Evolutionary conservation across 2,329 filamentous ascomycete genomes (phyloP).

Genomic region (Aspergillus ibericus): DNA sequence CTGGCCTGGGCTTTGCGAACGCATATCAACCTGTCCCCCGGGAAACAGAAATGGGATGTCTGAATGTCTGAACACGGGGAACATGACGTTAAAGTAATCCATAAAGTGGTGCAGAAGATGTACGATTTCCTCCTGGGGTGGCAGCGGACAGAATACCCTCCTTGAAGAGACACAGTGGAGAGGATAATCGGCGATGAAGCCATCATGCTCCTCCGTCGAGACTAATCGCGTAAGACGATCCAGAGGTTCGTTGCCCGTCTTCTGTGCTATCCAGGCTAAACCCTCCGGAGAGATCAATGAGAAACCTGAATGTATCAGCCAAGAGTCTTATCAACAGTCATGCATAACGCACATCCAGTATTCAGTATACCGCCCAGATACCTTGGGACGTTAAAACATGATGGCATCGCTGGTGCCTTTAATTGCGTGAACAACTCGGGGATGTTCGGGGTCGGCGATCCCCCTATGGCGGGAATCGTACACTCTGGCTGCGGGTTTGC

Average conservation of each 20-base stretch:
- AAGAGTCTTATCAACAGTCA: neutral
- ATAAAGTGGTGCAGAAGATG: conserved; percentile 14
- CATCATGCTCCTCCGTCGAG: neutral
- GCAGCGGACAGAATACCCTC: conserved; percentile 12
- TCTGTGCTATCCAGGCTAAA: conserved; percentile 16
- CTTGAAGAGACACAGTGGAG: conserved; percentile 5
- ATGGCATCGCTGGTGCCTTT: neutral
- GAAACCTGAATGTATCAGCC: conserved; percentile 9
- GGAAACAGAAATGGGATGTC: conserved; percentile 14
- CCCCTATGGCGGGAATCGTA: neutral
- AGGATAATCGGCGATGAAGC: neutral
- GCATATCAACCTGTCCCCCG: conserved; percentile 2
- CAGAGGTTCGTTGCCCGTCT: conserved; percentile 4
- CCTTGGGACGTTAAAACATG: conserved; percentile 13
- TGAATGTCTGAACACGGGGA: conserved; percentile 14
- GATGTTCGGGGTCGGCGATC: neutral
- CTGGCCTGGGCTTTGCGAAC: conserved; percentile 6
- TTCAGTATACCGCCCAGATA: conserved; percentile 10
- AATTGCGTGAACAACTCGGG: neutral
- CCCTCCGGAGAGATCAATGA: conserved; percentile 13
- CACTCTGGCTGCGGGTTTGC: neutral
- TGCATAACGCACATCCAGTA: conserved; percentile 9
- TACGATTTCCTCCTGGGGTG: conserved; percentile 10
- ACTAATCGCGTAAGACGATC: neutral
- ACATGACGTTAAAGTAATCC: conserved; percentile 13